Evolutionary conservation across 2,329 filamentous ascomycete species (phyloP).

Genomic region (Colletotrichum aenigma): DNA sequence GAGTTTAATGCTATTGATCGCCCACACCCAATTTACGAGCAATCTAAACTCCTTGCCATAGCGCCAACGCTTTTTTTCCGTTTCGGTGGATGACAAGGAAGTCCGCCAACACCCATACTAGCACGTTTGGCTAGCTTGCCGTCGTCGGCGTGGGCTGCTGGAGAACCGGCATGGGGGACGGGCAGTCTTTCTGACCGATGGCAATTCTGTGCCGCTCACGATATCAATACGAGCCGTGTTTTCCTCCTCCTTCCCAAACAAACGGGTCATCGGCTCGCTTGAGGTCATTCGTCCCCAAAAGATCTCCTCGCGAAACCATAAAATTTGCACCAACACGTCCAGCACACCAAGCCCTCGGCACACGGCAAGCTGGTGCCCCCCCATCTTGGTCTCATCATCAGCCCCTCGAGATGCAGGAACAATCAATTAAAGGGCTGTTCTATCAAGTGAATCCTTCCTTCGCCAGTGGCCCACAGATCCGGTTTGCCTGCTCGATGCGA

Average conservation of each 20-base stretch:
- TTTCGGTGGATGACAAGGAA: neutral
- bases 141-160: neutral
- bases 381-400: neutral
- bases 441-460: neutral
- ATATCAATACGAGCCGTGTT: neutral
- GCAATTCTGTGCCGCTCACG: neutral
- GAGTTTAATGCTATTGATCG: slow-evolving; percentile 5
- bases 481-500: neutral
- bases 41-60: neutral
- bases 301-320: neutral
- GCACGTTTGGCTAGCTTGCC: neutral
- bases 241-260: neutral
- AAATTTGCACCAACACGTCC: neutral
- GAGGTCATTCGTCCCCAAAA: neutral
- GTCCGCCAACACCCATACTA: neutral
- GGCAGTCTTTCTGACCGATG: neutral
- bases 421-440: neutral
- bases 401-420: neutral
- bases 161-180: neutral
- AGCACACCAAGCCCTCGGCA: neutral
- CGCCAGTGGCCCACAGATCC: neutral
- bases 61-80: neutral
- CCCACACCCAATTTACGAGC: neutral
- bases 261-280: slow-evolving; percentile 7
- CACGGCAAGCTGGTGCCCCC: neutral